phyloP scores from a whole-genome alignment of 306 rosid species.

The Glycine soja region DNA sequence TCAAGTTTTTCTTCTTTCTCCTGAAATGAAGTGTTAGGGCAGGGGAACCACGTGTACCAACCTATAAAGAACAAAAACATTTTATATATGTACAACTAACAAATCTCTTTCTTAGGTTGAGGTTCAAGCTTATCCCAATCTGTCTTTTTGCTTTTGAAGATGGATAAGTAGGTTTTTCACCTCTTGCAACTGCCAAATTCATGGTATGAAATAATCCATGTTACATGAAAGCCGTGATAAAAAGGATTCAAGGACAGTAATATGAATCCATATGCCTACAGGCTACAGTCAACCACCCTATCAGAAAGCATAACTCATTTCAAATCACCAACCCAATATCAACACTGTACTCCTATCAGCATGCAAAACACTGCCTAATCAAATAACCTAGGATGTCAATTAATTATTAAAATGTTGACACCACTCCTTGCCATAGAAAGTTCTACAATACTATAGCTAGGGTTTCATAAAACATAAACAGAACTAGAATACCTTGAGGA shows the following conservation, averaged over 20 bases:
- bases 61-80: not conserved
- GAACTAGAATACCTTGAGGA: not conserved
- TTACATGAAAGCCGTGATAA: not conserved
- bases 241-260: not conserved
- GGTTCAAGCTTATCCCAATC: slow-evolving; percentile 97
- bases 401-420: not conserved
- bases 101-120: slow-evolving; percentile 86
- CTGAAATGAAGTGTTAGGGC: slow-evolving; percentile 52
- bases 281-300: not conserved
- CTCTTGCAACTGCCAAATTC: slow-evolving; percentile 50
- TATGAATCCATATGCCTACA: not conserved
- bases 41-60: slow-evolving; percentile 9
- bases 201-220: not conserved
- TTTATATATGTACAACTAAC: slow-evolving; percentile 32
- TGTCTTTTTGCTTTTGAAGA: slow-evolving; percentile 74
- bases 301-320: not conserved
- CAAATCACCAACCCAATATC: slow-evolving; percentile 1
- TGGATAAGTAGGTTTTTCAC: slow-evolving; percentile 68
- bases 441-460: not conserved
- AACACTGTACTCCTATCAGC: not conserved
- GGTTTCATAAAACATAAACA: not conserved
- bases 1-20: slow-evolving; percentile 94
- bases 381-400: not conserved
- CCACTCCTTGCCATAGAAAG: not conserved
- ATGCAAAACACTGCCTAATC: not conserved